phyloP scores from a whole-genome alignment of 1,139 yeast genomes.

The Blastobotrys illinoisensis region DNA sequence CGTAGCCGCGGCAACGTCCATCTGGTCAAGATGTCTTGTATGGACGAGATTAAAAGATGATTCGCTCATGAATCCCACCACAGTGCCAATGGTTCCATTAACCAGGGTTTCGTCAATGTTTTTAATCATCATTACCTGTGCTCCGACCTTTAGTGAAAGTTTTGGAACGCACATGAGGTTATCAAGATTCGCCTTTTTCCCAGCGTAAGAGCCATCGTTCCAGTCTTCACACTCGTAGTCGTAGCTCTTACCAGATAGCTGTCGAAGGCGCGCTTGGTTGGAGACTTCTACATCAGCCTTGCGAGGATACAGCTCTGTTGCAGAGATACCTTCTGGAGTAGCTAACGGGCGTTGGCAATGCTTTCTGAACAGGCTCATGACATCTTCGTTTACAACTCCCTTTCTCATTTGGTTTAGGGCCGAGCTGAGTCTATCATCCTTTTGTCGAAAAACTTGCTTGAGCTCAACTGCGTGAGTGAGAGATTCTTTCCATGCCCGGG shows the following conservation, averaged over 20 bases:
- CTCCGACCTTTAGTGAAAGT: conserved; percentile 65
- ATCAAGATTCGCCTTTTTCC: conserved; percentile 33
- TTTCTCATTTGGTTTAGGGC: conserved; percentile 86
- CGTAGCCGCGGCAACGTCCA: conserved; percentile 1
- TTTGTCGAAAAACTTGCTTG: conserved; percentile 83
- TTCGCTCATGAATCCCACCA: conserved; percentile 65
- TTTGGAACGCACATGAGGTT: conserved; percentile 66
- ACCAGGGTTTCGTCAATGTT: conserved; percentile 83
- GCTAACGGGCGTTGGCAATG: conserved; percentile 52
- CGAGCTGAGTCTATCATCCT: conserved; percentile 72
- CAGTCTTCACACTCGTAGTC: conserved; percentile 57
- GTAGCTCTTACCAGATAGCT: conserved; percentile 45
- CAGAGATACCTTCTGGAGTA: conserved; percentile 55
- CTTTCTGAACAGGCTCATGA: conserved; percentile 49
- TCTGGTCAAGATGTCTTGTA: conserved; percentile 9
- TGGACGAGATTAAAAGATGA: conserved; percentile 37
- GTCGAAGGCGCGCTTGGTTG: conserved; percentile 50
- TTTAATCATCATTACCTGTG: conserved; percentile 95
- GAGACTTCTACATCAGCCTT: conserved; percentile 80
- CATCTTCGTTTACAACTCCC: conserved; percentile 56
- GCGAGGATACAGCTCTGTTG: conserved; percentile 84
- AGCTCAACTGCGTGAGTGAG: conserved; percentile 64
- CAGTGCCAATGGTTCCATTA: conserved; percentile 88
- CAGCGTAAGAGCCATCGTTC: conserved; percentile 37
- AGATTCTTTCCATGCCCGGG: conserved; percentile 62